Evolutionary conservation across 805 yeast species (phyloP).

Genomic region (Metschnikowia anglica): DNA sequence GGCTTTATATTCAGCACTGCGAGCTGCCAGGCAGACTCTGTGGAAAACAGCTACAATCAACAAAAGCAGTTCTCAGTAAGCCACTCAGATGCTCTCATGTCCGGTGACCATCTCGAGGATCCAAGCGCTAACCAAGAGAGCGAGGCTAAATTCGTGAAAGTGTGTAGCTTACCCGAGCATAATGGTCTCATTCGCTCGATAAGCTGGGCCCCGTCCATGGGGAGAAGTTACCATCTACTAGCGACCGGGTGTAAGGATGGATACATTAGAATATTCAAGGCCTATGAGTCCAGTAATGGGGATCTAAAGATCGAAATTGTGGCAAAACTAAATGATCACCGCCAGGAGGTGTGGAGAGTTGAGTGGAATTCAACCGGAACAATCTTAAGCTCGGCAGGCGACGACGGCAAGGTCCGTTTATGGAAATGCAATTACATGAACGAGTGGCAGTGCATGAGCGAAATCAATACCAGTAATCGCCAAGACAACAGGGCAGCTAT

Average conservation of each 20-base stretch:
- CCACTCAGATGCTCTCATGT: not conserved
- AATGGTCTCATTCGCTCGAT: conserved; percentile 83
- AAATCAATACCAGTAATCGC: conserved; percentile 35
- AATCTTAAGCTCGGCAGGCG: conserved; percentile 88
- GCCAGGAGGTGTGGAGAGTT: conserved; percentile 93
- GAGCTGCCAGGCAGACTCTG: not conserved
- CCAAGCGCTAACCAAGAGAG: not conserved
- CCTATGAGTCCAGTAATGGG: conserved; percentile 45
- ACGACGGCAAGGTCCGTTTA: conserved; percentile 85
- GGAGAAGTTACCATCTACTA: conserved; percentile 78
- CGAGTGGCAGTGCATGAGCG: conserved; percentile 90
- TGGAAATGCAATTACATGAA: conserved; percentile 89
- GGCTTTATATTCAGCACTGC: conserved; percentile 63
- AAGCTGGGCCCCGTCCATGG: conserved; percentile 97
- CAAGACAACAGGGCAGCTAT: conserved; percentile 14
- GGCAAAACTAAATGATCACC: conserved; percentile 72
- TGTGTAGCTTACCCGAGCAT: conserved; percentile 76
- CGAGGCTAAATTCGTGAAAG: conserved; percentile 46
- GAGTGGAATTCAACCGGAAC: conserved; percentile 95
- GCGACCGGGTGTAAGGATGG: conserved; percentile 99
- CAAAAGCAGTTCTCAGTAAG: not conserved
- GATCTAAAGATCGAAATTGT: conserved; percentile 53
- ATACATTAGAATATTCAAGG: conserved; percentile 77
- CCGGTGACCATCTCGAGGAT: conserved; percentile 3
- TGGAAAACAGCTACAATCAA: not conserved